These are phyloP conservation scores for Pterocarpus macrocarpus DNA, from an alignment of 306 rosid species.

Conservation along the genomic window DNA sequence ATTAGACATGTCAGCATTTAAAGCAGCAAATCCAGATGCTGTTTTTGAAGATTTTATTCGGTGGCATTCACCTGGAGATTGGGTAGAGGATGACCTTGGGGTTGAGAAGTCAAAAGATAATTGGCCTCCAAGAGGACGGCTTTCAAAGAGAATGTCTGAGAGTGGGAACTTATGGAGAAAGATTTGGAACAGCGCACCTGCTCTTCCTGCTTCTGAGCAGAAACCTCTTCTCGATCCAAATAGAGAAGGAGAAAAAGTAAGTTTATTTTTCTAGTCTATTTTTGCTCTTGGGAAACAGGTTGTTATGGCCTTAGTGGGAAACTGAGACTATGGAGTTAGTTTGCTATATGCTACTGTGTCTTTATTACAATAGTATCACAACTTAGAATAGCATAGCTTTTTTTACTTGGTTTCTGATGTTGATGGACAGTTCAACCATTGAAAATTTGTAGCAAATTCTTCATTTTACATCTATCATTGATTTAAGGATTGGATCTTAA, in stretches of 20 bases:
- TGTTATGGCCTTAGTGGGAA: neutral
- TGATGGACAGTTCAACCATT: constrained; percentile 4
- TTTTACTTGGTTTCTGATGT: neutral
- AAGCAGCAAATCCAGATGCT: constrained; percentile 88
- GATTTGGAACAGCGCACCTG: constrained; percentile 70
- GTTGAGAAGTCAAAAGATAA: constrained; percentile 48
- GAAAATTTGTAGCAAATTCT: neutral
- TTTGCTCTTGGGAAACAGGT: constrained; percentile 10
- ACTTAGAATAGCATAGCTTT: neutral
- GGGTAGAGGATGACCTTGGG: constrained; percentile 59
- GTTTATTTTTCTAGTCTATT: constrained; percentile 1
- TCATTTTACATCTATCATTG: neutral
- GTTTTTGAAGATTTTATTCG: constrained; percentile 86
- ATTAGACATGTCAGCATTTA: constrained; percentile 87
- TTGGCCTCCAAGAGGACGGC: constrained; percentile 77
- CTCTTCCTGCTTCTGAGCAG: constrained; percentile 75
- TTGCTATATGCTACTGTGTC: neutral
- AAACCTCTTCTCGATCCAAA: constrained; percentile 79
- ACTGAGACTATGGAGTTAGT: neutral
- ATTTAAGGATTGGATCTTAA: constrained; percentile 18
- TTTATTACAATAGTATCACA: neutral
- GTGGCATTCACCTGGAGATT: constrained; percentile 91
- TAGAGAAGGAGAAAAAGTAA: constrained; percentile 86
- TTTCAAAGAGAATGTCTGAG: constrained; percentile 86
- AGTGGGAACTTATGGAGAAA: constrained; percentile 76